phyloP scores from a whole-genome alignment of 2,329 filamentous ascomycete genomes.

The Raffaelea deltoideospora region DNA sequence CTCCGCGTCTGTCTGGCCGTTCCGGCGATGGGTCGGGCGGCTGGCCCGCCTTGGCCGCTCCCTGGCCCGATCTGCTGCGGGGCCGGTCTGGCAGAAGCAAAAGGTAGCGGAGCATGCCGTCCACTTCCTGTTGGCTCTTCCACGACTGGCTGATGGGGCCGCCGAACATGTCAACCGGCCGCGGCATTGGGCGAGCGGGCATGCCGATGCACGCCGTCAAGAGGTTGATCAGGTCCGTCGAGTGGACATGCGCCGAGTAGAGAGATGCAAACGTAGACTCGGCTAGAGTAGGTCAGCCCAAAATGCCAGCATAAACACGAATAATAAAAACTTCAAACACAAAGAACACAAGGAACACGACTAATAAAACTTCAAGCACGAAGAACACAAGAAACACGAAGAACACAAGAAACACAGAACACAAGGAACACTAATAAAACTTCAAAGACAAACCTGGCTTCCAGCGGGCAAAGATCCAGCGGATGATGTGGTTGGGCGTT shows the following conservation, averaged over 20 bases:
- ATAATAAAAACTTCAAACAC: too few species aligned
- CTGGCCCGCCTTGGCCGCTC: too few species aligned
- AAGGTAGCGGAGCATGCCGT: slow-evolving; percentile 35
- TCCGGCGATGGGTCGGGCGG: too few species aligned
- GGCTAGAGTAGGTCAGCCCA: too few species aligned
- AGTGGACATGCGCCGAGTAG: slow-evolving; percentile 46
- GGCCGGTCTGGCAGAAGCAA: slow-evolving; percentile 34
- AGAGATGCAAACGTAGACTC: slow-evolving; percentile 54
- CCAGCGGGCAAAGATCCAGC: slow-evolving; percentile 76
- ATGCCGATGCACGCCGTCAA: slow-evolving; percentile 54
- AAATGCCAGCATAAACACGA: too few species aligned
- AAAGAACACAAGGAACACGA: too few species aligned
- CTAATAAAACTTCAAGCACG: too few species aligned
- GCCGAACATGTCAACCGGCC: slow-evolving; percentile 24
- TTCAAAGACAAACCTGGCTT: slow-evolving; percentile 47
- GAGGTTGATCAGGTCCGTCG: slow-evolving; percentile 51
- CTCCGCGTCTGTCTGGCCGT: too few species aligned
- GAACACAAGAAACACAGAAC: too few species aligned
- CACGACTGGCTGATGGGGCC: slow-evolving; percentile 33
- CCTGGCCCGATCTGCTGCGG: too few species aligned
- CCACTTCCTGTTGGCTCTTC: slow-evolving; percentile 26
- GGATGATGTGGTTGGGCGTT: slow-evolving; percentile 56
- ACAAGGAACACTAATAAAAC: too few species aligned
- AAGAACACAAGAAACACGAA: too few species aligned
- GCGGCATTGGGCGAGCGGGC: slow-evolving; percentile 16